Percentiles rank a stretch among this genome's conserved stretches.
Conservation (phyloP, 345 rosid species). For the Limnanthes douglasii region DNA sequence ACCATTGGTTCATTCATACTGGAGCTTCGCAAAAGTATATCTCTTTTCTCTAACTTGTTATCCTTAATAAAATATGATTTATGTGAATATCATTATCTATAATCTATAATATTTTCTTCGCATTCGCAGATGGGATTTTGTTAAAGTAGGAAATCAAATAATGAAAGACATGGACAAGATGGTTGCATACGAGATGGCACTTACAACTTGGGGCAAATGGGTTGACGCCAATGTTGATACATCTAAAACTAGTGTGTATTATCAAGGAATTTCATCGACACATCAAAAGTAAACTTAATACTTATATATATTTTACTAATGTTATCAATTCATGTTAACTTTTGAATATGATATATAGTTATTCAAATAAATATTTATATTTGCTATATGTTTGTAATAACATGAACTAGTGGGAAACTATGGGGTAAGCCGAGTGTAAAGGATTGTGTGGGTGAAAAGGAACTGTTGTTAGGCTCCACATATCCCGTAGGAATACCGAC, state of each 20-base stretch:
- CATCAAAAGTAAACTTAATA: slow-evolving; percentile 49
- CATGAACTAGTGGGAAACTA: slow-evolving; percentile 25
- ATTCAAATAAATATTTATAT: neutral
- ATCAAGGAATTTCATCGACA: slow-evolving; percentile 76
- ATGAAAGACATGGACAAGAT: slow-evolving; percentile 64
- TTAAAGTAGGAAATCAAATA: slow-evolving; percentile 22
- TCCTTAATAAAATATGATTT: too few species aligned
- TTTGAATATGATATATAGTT: neutral
- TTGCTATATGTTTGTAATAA: neutral
- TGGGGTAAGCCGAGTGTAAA: slow-evolving; percentile 51
- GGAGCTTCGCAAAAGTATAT: slow-evolving; percentile 64
- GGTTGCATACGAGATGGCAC: slow-evolving; percentile 49
- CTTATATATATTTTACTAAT: too few species aligned
- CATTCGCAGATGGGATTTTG: slow-evolving; percentile 55
- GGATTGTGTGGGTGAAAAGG: slow-evolving; percentile 46
- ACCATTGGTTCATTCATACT: slow-evolving; percentile 86
- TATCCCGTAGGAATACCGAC: too few species aligned
- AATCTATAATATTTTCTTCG: neutral
- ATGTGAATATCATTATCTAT: too few species aligned
- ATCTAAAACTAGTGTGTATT: slow-evolving; percentile 36
- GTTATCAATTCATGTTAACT: too few species aligned
- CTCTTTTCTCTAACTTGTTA: too few species aligned
- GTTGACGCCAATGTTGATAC: slow-evolving; percentile 50
- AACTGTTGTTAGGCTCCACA: too few species aligned
- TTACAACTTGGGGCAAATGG: slow-evolving; percentile 70